Evolutionary conservation across 2,329 filamentous ascomycete species (phyloP).

Genomic region (Diaporthe sp.): DNA sequence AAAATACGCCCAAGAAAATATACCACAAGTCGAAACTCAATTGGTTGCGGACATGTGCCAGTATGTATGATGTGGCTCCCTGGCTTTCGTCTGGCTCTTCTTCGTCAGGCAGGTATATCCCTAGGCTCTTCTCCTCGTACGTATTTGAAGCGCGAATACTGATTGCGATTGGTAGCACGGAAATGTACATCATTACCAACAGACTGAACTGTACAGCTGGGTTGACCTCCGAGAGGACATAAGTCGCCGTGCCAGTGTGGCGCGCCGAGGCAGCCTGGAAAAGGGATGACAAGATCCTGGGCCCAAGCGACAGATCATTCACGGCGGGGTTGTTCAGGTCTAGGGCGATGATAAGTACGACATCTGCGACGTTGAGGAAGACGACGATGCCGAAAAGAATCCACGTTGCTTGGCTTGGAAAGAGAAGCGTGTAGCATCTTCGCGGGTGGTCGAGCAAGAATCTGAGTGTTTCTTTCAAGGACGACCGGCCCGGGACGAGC

Average conservation of each 20-base stretch:
- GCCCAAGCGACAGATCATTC: conserved; percentile 57
- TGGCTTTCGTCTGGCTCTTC: conserved; percentile 47
- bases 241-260: conserved; percentile 65
- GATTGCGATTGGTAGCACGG: conserved; percentile 72
- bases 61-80: conserved; percentile 45
- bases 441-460: conserved; percentile 75
- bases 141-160: conserved; percentile 72
- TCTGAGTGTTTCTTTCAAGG: conserved; percentile 59
- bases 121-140: conserved; percentile 73
- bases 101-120: conserved; percentile 58
- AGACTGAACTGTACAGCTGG: conserved; percentile 69
- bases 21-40: conserved; percentile 59
- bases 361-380: conserved; percentile 67
- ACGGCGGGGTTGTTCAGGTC: conserved; percentile 67
- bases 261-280: conserved; percentile 68
- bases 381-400: conserved; percentile 66
- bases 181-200: conserved; percentile 78
- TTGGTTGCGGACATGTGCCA: conserved; percentile 53
- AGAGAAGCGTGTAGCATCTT: conserved; percentile 74
- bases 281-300: conserved; percentile 67
- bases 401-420: conserved; percentile 72
- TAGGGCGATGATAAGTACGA: conserved; percentile 66
- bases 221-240: conserved; percentile 63
- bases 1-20: conserved; percentile 53
- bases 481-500: conserved; percentile 54